phyloP scores from a whole-genome alignment of 305 asterid species.

The Plantago coronopus region DNA sequence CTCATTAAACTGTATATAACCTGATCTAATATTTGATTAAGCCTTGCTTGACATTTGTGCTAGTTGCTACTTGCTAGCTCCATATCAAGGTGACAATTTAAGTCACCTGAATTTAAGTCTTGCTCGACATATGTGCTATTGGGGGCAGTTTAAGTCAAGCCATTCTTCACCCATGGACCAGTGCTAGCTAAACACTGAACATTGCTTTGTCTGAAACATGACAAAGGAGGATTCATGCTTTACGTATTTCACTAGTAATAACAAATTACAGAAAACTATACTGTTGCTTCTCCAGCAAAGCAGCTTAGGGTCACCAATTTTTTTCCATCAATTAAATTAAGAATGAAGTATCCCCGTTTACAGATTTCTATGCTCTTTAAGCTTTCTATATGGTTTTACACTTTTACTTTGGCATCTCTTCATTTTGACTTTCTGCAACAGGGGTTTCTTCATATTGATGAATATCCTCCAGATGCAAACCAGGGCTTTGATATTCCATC shows the following conservation, averaged over 20 bases:
- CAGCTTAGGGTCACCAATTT: neutral
- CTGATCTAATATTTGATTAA: too few relatives aligned
- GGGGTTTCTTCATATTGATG: slow-evolving; percentile 96
- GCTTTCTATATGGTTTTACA: slow-evolving; percentile 1
- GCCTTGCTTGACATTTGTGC: too few relatives aligned
- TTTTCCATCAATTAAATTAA: neutral
- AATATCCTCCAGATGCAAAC: slow-evolving; percentile 98
- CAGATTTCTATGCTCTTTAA: neutral
- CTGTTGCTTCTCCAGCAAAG: too few relatives aligned
- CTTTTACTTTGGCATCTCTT: slow-evolving; percentile 2
- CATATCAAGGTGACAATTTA: too few relatives aligned
- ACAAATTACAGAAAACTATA: too few relatives aligned
- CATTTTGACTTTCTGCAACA: slow-evolving; percentile 32
- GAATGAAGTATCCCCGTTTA: neutral
- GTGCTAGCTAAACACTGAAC: neutral
- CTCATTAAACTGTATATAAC: too few relatives aligned
- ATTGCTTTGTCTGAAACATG: neutral
- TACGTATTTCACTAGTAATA: neutral
- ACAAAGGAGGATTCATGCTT: neutral
- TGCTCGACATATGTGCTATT: too few relatives aligned
- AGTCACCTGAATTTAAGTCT: too few relatives aligned
- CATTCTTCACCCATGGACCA: too few relatives aligned
- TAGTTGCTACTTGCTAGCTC: too few relatives aligned
- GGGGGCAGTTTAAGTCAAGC: too few relatives aligned
- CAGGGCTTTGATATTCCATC: slow-evolving; percentile 99